Conservation (phyloP, 192 early-diverging fungal genomes). For the Entomortierella parvispora region DNA sequence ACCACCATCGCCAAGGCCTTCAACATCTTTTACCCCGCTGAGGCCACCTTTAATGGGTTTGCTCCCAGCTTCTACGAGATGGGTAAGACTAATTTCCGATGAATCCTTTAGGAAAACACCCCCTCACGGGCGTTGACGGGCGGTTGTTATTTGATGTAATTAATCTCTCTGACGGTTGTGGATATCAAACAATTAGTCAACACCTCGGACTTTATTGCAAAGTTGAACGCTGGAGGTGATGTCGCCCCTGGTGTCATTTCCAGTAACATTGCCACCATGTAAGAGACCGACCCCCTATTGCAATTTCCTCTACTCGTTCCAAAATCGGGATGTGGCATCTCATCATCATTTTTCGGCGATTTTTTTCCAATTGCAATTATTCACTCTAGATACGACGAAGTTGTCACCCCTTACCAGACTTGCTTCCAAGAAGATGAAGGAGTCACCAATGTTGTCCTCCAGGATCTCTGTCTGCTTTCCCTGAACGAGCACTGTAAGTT, state of each 20-base stretch:
- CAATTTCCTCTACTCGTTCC: background rate
- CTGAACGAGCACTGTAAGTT: slow-evolving; percentile 32
- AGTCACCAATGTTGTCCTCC: slow-evolving; percentile 20
- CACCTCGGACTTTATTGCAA: slow-evolving; percentile 17
- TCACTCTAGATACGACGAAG: slow-evolving; percentile 17
- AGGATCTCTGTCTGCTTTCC: slow-evolving; percentile 21
- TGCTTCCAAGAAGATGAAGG: slow-evolving; percentile 11
- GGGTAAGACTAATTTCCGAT: slow-evolving; percentile 22
- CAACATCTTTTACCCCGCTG: slow-evolving; percentile 5
- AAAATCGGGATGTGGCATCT: background rate
- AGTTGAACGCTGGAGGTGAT: slow-evolving; percentile 23
- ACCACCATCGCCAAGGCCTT: slow-evolving; percentile 22
- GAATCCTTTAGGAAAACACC: background rate
- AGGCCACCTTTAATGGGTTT: slow-evolving; percentile 11
- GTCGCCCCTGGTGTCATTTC: slow-evolving; percentile 20
- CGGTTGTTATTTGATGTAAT: background rate
- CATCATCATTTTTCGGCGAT: background rate
- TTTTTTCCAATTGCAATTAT: no score
- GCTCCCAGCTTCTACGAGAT: slow-evolving; percentile 28
- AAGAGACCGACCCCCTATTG: background rate
- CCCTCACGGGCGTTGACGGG: background rate
- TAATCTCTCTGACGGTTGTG: background rate
- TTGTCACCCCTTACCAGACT: slow-evolving; percentile 28
- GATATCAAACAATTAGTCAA: background rate
- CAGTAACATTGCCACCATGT: slow-evolving; percentile 29